Evolutionary conservation across 495 filamentous ascomycete species (phyloP).

Genomic region (Tuber microsphaerosporum): DNA sequence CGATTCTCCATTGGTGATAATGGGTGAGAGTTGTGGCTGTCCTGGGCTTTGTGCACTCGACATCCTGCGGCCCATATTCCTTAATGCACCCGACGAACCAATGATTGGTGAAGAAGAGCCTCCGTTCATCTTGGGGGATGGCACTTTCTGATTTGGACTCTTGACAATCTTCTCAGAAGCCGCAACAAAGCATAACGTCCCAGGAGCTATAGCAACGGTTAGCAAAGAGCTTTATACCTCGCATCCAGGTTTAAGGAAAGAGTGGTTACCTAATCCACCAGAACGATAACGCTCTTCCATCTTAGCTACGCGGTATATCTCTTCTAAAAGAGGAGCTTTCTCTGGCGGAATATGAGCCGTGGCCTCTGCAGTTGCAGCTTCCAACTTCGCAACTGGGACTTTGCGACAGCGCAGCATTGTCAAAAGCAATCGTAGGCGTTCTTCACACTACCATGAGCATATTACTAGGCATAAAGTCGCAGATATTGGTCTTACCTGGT

Average conservation of each 20-base stretch:
- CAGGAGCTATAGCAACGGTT: conserved; percentile 29
- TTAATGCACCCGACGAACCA: conserved; percentile 25
- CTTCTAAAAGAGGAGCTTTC: conserved; percentile 45
- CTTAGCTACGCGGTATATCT: conserved; percentile 51
- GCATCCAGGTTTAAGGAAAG: background rate
- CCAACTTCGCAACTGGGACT: conserved; percentile 41
- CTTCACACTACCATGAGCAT: conserved; percentile 25
- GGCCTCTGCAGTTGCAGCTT: conserved; percentile 41
- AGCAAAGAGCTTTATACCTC: conserved; percentile 12
- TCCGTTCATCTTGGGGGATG: conserved; percentile 35
- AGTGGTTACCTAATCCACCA: conserved; percentile 49
- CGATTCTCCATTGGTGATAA: conserved; percentile 25
- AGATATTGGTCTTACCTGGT: conserved; percentile 52
- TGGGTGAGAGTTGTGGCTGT: conserved; percentile 31
- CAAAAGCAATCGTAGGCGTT: conserved; percentile 40
- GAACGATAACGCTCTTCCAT: conserved; percentile 51
- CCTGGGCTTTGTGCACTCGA: conserved; percentile 31
- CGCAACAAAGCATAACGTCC: conserved; percentile 38
- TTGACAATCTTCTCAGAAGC: conserved; percentile 41
- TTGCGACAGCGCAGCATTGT: conserved; percentile 41
- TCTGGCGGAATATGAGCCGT: conserved; percentile 38
- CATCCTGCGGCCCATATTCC: conserved; percentile 27
- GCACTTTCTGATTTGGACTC: conserved; percentile 38
- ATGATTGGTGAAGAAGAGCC: conserved; percentile 31
- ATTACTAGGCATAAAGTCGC: background rate